A percentile compares a stretch with the other conserved stretches of the same genome.
Conservation (phyloP, 2,329 filamentous ascomycete species). For the Xenoacremonium recifei region DNA sequence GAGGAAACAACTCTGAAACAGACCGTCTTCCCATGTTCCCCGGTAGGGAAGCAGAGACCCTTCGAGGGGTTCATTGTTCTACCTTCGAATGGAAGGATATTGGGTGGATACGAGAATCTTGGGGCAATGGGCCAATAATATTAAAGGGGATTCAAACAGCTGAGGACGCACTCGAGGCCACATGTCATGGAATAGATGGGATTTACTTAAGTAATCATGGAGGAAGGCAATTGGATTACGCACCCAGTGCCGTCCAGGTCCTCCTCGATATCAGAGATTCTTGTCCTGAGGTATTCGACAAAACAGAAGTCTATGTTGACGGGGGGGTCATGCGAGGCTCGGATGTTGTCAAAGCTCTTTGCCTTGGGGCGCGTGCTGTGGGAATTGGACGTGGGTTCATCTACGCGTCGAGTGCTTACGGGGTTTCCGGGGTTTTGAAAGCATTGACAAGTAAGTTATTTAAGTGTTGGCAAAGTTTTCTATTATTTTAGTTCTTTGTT, state of each 20-base stretch:
- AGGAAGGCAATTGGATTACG: constrained; percentile 31
- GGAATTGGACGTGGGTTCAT: constrained; percentile 34
- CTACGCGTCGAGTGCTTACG: constrained; percentile 5
- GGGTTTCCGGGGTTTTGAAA: background rate
- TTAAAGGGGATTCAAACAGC: constrained; percentile 30
- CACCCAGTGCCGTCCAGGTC: constrained; percentile 27
- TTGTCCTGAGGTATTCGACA: constrained; percentile 24
- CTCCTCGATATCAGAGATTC: constrained; percentile 25
- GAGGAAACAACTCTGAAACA: too few species aligned
- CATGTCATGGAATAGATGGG: constrained; percentile 18
- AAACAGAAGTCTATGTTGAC: constrained; percentile 28
- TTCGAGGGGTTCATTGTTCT: too few species aligned
- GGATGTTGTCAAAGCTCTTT: constrained; percentile 31
- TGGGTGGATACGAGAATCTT: background rate
- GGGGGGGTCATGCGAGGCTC: constrained; percentile 30
- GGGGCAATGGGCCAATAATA: constrained; percentile 18
- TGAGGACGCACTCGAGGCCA: constrained; percentile 25
- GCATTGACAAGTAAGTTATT: constrained; percentile 2
- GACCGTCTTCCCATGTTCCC: too few species aligned
- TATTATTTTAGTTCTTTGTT: too few species aligned
- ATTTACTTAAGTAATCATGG: constrained; percentile 27
- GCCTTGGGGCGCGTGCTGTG: constrained; percentile 28
- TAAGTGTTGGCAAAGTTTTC: too few species aligned
- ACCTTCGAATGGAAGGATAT: too few species aligned
- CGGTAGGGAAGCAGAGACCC: too few species aligned